Evolutionary conservation across 1,139 yeast species (phyloP).

Genomic region (Suhomyces maxii): DNA sequence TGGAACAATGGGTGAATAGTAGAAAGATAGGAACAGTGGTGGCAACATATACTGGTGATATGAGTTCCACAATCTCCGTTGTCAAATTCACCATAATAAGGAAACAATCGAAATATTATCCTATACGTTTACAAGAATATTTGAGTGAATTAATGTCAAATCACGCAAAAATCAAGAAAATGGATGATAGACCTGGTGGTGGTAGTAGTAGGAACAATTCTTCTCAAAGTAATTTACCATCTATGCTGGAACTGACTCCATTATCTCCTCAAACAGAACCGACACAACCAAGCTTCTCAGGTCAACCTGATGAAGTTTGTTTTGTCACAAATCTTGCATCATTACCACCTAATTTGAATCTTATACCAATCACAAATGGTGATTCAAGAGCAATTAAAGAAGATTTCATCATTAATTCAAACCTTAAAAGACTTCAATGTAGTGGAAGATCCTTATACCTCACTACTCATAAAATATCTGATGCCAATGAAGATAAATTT

Average conservation of each 20-base stretch:
- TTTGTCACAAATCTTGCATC: conserved; percentile 81
- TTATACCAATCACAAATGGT: conserved; percentile 71
- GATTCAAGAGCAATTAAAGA: conserved; percentile 54
- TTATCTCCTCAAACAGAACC: not conserved
- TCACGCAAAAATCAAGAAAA: conserved; percentile 49
- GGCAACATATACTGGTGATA: conserved; percentile 82
- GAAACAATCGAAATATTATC: conserved; percentile 57
- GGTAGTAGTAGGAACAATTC: conserved; percentile 6
- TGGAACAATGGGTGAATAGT: conserved; percentile 90
- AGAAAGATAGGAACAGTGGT: conserved; percentile 68
- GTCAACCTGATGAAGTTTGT: conserved; percentile 40
- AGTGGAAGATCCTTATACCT: conserved; percentile 81
- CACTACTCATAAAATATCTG: conserved; percentile 61
- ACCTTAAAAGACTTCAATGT: conserved; percentile 75
- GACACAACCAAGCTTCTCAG: conserved; percentile 39
- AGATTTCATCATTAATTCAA: conserved; percentile 68
- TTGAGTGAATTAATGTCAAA: conserved; percentile 63
- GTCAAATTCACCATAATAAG: conserved; percentile 60
- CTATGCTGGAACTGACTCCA: not conserved
- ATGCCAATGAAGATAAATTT: conserved; percentile 81
- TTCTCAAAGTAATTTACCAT: not conserved
- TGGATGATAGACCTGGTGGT: conserved; percentile 24
- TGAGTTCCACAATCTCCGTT: conserved; percentile 60
- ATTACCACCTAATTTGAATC: conserved; percentile 71
- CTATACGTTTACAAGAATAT: conserved; percentile 56